Evolutionary conservation across 805 yeast species (phyloP).

Genomic region (Kazachstania taianensis): DNA sequence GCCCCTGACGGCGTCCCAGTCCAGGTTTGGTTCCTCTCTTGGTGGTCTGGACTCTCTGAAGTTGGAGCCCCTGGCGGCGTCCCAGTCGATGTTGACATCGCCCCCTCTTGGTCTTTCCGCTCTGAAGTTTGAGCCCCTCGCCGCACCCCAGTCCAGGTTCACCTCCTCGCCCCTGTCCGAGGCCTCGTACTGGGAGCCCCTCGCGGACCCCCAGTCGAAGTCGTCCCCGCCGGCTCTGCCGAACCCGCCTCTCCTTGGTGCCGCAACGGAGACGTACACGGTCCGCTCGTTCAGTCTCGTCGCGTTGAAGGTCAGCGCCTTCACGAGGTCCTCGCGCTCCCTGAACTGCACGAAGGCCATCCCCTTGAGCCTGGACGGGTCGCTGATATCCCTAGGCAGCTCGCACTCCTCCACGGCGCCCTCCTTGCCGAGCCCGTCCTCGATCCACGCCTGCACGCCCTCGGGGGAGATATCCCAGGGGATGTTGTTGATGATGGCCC

Average conservation of each 20-base stretch:
- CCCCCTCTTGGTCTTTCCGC: conserved; percentile 22
- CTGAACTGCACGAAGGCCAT: conserved; percentile 81
- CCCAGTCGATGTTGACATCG: conserved; percentile 34
- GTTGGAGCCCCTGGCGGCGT: conserved; percentile 31
- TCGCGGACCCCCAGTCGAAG: conserved; percentile 38
- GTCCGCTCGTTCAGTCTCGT: conserved; percentile 62
- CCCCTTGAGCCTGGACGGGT: conserved; percentile 66
- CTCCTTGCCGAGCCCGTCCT: conserved; percentile 39
- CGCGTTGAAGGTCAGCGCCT: conserved; percentile 62
- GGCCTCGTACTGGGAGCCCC: conserved; percentile 22
- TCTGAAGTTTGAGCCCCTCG: conserved; percentile 27
- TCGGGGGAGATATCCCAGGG: conserved; percentile 73
- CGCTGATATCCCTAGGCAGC: conserved; percentile 57
- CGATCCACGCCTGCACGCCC: conserved; percentile 50
- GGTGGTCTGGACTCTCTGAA: conserved; percentile 19
- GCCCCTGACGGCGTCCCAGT: conserved; percentile 37
- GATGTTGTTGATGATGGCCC: conserved; percentile 80
- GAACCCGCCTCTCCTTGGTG: conserved; percentile 38
- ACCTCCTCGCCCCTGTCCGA: conserved; percentile 20
- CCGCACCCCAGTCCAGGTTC: conserved; percentile 39
- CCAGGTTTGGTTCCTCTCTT: conserved; percentile 30
- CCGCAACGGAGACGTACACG: conserved; percentile 72
- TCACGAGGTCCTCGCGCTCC: conserved; percentile 64
- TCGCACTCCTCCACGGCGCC: conserved; percentile 54
- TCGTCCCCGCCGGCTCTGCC: conserved; percentile 38